Percentiles rank a stretch among this genome's conserved stretches.
These are phyloP conservation scores for Cicer yamashitae DNA, from an alignment of 306 rosid genomes.

Conservation along the genomic window DNA sequence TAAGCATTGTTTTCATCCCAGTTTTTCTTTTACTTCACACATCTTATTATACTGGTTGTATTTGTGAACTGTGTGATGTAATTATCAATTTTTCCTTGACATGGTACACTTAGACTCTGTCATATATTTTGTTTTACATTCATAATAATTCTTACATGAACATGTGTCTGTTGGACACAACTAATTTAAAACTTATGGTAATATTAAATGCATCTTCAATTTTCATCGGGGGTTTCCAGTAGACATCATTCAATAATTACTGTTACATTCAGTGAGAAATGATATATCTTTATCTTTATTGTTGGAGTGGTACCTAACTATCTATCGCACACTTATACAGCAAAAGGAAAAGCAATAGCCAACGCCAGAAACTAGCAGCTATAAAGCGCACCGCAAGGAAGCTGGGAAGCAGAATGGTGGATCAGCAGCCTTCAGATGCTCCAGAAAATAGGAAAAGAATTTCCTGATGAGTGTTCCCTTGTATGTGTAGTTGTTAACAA, in stretches of 20 bases:
- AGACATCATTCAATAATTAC: not conserved
- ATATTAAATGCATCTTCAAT: not conserved
- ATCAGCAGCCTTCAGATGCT: constrained; percentile 47
- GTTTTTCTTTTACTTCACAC: constrained; percentile 3
- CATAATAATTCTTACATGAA: constrained; percentile 9
- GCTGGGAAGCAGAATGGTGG: constrained; percentile 63
- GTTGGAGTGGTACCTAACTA: constrained; percentile 10
- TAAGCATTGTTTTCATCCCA: not conserved
- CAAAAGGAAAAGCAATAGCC: constrained; percentile 54
- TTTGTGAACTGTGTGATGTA: not conserved
- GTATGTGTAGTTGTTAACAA: constrained; percentile 42
- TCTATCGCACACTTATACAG: constrained; percentile 36
- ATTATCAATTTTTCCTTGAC: constrained; percentile 1
- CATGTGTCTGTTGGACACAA: not conserved
- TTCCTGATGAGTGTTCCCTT: constrained; percentile 57
- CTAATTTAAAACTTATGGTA: not conserved
- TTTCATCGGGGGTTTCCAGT: not conserved
- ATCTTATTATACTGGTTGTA: not conserved
- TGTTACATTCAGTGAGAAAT: constrained; percentile 17
- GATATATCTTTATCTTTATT: constrained; percentile 14
- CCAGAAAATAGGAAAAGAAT: constrained; percentile 59
- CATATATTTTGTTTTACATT: constrained; percentile 1
- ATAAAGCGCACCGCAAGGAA: constrained; percentile 69
- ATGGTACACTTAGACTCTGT: constrained; percentile 9
- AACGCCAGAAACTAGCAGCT: constrained; percentile 70